These are phyloP conservation scores for Myxozyma mucilagina DNA, from an alignment of 805 yeast genomes.

Conservation along the genomic window DNA sequence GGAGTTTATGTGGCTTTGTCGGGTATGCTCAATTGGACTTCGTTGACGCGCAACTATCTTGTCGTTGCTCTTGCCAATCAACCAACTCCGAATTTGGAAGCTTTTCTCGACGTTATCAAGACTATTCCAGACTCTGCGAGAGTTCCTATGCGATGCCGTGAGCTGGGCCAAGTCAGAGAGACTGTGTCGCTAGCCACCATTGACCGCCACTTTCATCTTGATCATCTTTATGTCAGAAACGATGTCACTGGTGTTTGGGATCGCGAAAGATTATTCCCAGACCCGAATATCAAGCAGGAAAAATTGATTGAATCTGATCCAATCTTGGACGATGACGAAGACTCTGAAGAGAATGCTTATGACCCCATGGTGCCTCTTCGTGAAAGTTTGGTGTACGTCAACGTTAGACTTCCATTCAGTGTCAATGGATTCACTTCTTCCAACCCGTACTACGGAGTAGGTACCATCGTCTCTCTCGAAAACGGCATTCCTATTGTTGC, in stretches of 20 bases:
- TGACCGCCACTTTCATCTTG: constrained; percentile 31
- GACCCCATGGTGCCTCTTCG: constrained; percentile 15
- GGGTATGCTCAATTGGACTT: constrained; percentile 28
- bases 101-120: constrained; percentile 14
- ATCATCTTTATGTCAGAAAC: constrained; percentile 24
- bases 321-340: constrained; percentile 7
- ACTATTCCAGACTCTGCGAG: constrained; percentile 21
- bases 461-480: constrained; percentile 19
- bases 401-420: constrained; percentile 29
- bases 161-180: constrained; percentile 28
- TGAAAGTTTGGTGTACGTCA: constrained; percentile 25
- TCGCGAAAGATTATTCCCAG: constrained; percentile 1
- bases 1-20: constrained; percentile 31
- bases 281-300: background rate
- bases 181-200: constrained; percentile 18
- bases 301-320: background rate
- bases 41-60: constrained; percentile 24
- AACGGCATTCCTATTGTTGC: constrained; percentile 21
- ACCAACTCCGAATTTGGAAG: constrained; percentile 28
- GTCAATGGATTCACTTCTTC: constrained; percentile 28
- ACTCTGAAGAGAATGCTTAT: constrained; percentile 7
- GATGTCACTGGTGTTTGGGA: constrained; percentile 31
- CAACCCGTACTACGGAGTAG: constrained; percentile 27
- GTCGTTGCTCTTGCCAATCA: constrained; percentile 17
- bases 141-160: constrained; percentile 22